Conservation (phyloP, 2,329 filamentous ascomycete genomes). For the Colletotrichum coccodes region DNA sequence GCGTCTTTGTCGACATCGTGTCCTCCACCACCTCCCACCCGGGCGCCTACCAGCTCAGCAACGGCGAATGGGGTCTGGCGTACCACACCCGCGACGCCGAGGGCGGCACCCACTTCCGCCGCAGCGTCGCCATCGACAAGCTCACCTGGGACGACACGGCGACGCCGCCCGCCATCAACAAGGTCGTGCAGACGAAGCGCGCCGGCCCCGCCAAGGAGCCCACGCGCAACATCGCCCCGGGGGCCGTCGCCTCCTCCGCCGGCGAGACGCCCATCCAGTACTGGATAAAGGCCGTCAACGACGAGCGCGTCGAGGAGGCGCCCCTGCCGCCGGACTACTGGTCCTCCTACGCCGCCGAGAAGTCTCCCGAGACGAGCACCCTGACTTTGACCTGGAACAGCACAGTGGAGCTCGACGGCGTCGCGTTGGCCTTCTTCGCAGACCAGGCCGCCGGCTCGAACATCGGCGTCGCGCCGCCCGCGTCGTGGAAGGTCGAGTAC, state of each 20-base stretch:
- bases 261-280: slow-evolving; percentile 47
- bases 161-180: slow-evolving; percentile 40
- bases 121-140: slow-evolving; percentile 46
- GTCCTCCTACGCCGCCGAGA: slow-evolving; percentile 44
- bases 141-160: slow-evolving; percentile 44
- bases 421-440: slow-evolving; percentile 43
- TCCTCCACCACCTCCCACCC: slow-evolving; percentile 49
- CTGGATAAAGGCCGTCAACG: slow-evolving; percentile 47
- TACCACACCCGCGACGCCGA: slow-evolving; percentile 49
- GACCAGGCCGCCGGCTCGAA: slow-evolving; percentile 42
- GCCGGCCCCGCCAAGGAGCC: slow-evolving; percentile 36
- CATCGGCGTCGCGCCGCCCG: slow-evolving; percentile 43
- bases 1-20: slow-evolving; percentile 46
- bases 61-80: slow-evolving; percentile 42
- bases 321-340: slow-evolving; percentile 50
- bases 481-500: slow-evolving; percentile 41
- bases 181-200: slow-evolving; percentile 43
- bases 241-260: slow-evolving; percentile 36
- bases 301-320: slow-evolving; percentile 41
- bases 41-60: slow-evolving; percentile 41
- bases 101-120: slow-evolving; percentile 47
- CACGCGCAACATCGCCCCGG: slow-evolving; percentile 46
- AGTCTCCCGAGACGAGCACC: slow-evolving; percentile 41
- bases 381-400: slow-evolving; percentile 44
- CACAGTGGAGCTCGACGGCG: slow-evolving; percentile 41